Base-by-base conservation (phyloP, 331 rosid species). In the Malus hybrid region DNA sequence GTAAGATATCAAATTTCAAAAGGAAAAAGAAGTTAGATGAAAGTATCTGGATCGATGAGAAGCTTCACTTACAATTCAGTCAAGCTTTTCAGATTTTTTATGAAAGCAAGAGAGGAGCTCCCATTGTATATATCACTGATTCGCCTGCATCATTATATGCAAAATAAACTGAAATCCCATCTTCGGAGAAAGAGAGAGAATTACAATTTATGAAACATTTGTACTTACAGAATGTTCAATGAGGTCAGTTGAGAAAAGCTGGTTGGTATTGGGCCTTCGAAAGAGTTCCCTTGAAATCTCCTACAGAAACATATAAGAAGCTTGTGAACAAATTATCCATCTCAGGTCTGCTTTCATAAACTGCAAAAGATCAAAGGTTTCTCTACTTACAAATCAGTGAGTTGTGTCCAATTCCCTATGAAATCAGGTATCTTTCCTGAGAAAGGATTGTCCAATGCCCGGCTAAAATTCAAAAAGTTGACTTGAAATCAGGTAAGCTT, bases 241-340 rank as follows among this genome's bases (percentile, higher is more conserved):
- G 89, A 87, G 29, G 85, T 87, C 86, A 93, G 66, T 48, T 85
- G 87, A 61, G 88, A 84, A 77, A 90, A 84, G 34, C 88, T 73
- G 0, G 83, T 66, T 26, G 97, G 96, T 81, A 90, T 84, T 57
- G 90, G 84, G 63, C 96, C 93, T 75, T 85, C 77, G 24, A 92
- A 87, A 74, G 91, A 83, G 84, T 92, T 92, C 15, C 97, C 97
- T 69, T 87, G 84, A 77, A 92, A 81, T 80, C 86, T 79, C 91
- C 97, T 92, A 68, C 72, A 34, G 73, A 72, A 56, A 14, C 57
- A 63, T 63, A 50, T 33, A 33, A 33, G 36, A 33, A 33, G 36
- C 36, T 33, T 33, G 34, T 33, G 7, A 33, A 33, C 36, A 6
- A 33, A 33, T 33, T 33, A 33, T 33, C 36, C 7, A 33, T 33